phyloP scores from a whole-genome alignment of 2,329 filamentous ascomycete genomes.

The Lachnellula cervina region DNA sequence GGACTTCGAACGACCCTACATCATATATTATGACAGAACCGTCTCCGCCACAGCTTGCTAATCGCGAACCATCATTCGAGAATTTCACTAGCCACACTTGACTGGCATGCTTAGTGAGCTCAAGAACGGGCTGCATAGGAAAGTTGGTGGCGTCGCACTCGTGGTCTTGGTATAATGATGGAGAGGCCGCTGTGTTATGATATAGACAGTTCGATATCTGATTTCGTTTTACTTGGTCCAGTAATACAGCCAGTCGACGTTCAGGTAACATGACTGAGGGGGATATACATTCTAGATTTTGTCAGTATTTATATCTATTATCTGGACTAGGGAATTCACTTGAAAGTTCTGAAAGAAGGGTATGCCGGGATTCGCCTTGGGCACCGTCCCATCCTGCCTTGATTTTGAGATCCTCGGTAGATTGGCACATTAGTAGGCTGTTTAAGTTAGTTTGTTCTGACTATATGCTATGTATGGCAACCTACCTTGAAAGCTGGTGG shows the following conservation, averaged over 20 bases:
- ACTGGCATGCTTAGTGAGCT: constrained; percentile 67
- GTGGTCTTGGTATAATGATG: constrained; percentile 87
- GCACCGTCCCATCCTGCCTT: constrained; percentile 86
- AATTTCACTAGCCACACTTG: constrained; percentile 93
- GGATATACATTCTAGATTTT: constrained; percentile 70
- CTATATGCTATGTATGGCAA: neutral
- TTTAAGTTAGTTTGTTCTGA: neutral
- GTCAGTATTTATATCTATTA: constrained; percentile 19
- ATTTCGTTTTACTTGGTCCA: constrained; percentile 76
- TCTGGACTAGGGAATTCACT: constrained; percentile 49
- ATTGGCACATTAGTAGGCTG: constrained; percentile 83
- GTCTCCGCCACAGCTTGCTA: constrained; percentile 79
- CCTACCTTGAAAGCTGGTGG: constrained; percentile 72
- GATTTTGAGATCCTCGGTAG: constrained; percentile 67
- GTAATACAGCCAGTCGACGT: constrained; percentile 73
- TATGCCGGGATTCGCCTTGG: constrained; percentile 65
- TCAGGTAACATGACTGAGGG: constrained; percentile 96
- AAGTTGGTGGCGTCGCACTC: constrained; percentile 75
- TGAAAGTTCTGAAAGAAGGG: constrained; percentile 75
- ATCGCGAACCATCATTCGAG: constrained; percentile 75
- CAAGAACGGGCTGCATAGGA: constrained; percentile 64
- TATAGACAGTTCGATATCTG: constrained; percentile 83
- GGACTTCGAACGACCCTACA: constrained; percentile 60
- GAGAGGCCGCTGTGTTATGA: constrained; percentile 74
- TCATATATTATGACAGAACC: constrained; percentile 78